Evolutionary conservation across 192 early-diverging fungal genomes (phyloP).

Genomic region (Coemansia brasiliensis): DNA sequence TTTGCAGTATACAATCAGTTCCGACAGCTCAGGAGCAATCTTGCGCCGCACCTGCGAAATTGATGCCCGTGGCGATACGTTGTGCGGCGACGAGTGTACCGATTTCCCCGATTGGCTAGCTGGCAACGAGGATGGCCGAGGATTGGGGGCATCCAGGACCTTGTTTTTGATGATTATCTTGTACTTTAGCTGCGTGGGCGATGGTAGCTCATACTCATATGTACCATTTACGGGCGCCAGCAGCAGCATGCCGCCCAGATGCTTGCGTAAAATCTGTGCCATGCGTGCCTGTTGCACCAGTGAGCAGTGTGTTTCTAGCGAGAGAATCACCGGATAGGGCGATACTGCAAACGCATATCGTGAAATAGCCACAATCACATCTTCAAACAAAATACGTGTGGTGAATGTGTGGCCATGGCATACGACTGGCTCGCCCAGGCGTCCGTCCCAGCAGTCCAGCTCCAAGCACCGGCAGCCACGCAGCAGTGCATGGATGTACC

Average conservation of each 20-base stretch:
- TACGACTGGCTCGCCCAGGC: conserved; percentile 72
- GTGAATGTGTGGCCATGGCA: conserved; percentile 85
- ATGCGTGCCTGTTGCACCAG: conserved; percentile 71
- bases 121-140: conserved; percentile 21
- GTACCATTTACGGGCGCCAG: conserved; percentile 34
- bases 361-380: conserved; percentile 79
- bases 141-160: conserved; percentile 24
- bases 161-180: conserved; percentile 78
- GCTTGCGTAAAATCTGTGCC: conserved; percentile 67
- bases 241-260: conserved; percentile 70
- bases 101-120: not conserved
- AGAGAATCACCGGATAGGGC: conserved; percentile 81
- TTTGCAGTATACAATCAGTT: conserved; percentile 65
- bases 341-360: conserved; percentile 85
- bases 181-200: conserved; percentile 67
- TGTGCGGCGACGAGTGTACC: conserved; percentile 2
- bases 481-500: conserved; percentile 83
- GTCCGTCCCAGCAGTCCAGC: conserved; percentile 89
- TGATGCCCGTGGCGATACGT: conserved; percentile 33
- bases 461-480: conserved; percentile 89
- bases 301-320: conserved; percentile 81
- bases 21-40: conserved; percentile 59
- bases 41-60: conserved; percentile 46
- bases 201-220: conserved; percentile 58
- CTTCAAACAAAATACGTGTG: conserved; percentile 74